These are phyloP conservation scores for Phialemonium atrogriseum DNA, from an alignment of 2,329 filamentous ascomycete genomes.

Conservation along the genomic window DNA sequence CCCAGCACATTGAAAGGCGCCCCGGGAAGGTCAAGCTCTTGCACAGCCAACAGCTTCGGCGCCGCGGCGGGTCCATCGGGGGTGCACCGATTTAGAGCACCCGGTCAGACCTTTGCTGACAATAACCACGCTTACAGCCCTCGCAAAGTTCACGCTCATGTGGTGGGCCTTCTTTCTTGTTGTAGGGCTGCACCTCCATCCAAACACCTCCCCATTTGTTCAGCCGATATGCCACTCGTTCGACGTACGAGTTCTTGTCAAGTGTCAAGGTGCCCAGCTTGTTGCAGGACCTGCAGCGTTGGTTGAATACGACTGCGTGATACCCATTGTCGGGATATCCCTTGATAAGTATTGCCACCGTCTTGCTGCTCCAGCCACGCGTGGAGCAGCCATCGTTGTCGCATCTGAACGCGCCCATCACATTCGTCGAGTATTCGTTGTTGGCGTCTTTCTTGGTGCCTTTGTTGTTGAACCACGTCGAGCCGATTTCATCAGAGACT, in stretches of 20 bases:
- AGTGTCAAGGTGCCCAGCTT: constrained; percentile 17
- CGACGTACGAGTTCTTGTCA: constrained; percentile 21
- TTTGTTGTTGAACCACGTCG: constrained; percentile 13
- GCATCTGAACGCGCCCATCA: constrained; percentile 26
- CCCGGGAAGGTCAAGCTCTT: too few species aligned
- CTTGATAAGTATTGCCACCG: constrained; percentile 24
- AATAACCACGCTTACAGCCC: constrained; percentile 26
- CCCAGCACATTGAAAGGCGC: too few species aligned
- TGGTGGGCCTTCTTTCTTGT: constrained; percentile 4
- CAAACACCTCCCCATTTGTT: constrained; percentile 25
- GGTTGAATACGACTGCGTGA: constrained; percentile 27
- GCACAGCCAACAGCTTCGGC: too few species aligned
- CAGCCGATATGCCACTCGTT: constrained; percentile 25
- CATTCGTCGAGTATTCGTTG: constrained; percentile 16
- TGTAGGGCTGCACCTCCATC: constrained; percentile 7
- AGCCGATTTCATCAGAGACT: constrained; percentile 3
- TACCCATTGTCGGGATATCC: constrained; percentile 20
- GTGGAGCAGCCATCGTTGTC: constrained; percentile 9
- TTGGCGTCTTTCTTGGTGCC: constrained; percentile 9
- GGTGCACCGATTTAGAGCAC: too few species aligned
- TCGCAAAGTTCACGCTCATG: constrained; percentile 23
- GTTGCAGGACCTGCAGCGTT: constrained; percentile 24
- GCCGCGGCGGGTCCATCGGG: too few species aligned
- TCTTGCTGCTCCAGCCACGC: constrained; percentile 20
- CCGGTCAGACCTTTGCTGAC: constrained; percentile 5